These are phyloP conservation scores for Suillus discolor DNA, from an alignment of 768 basidiomycete species.

Conservation along the genomic window DNA sequence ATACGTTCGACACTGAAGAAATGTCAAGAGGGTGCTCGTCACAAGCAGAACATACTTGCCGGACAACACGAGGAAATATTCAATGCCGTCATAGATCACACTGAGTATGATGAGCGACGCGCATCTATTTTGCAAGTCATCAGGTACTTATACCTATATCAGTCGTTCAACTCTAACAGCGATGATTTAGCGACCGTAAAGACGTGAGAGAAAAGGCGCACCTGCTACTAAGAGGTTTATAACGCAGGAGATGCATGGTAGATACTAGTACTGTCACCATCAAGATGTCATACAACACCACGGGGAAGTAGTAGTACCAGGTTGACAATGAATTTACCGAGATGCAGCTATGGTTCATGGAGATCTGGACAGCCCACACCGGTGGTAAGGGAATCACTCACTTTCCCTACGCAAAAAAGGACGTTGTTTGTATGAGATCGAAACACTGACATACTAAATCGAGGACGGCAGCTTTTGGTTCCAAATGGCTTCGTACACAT, in stretches of 20 bases:
- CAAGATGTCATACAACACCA: no score
- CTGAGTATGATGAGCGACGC: no score
- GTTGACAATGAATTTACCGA: not conserved
- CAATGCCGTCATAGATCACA: not conserved
- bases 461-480: slow-evolving; percentile 18
- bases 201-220: no score
- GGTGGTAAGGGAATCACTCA: not conserved
- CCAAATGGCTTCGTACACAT: no score
- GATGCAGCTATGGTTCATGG: not conserved
- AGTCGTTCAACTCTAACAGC: no score
- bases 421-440: not conserved
- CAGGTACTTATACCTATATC: no score
- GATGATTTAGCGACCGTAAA: no score
- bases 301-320: not conserved
- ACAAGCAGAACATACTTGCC: not conserved
- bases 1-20: not conserved
- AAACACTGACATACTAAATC: no score
- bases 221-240: no score
- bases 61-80: not conserved
- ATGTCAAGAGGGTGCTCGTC: not conserved
- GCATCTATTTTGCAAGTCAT: no score
- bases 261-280: no score
- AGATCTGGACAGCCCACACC: not conserved
- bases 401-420: slow-evolving; percentile 14
- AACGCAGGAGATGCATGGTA: no score